Evolutionary conservation across 179 eudicot genomes (phyloP).

Genomic region (Drosera spatulata): DNA sequence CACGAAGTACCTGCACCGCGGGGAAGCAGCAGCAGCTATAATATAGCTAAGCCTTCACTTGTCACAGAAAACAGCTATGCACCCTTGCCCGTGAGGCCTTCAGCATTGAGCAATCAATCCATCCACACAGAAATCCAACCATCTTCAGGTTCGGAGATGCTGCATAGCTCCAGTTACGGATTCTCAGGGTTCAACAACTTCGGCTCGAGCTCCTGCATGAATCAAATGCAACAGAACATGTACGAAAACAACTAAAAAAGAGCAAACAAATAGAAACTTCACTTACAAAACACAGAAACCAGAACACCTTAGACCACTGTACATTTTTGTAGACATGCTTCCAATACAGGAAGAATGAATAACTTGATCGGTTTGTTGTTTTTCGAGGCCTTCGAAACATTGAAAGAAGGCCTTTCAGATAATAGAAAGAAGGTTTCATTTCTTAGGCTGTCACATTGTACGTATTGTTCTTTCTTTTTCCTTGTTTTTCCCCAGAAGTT

Average conservation of each 20-base stretch:
- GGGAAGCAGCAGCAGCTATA: conserved; percentile 36
- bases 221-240: conserved; percentile 7
- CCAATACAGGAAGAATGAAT: too few relatives aligned
- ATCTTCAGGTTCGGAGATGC: conserved; percentile 50
- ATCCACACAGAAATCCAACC: conserved; percentile 5
- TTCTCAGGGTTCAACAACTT: conserved; percentile 30
- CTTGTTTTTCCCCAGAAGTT: too few relatives aligned
- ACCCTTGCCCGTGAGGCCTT: conserved; percentile 44
- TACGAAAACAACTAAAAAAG: conserved; percentile 37
- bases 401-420: too few relatives aligned
- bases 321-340: too few relatives aligned
- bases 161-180: conserved; percentile 32
- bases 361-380: too few relatives aligned
- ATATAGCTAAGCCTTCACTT: conserved; percentile 3
- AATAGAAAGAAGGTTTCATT: too few relatives aligned
- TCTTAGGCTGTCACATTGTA: too few relatives aligned
- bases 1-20: conserved; percentile 85
- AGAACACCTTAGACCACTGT: too few relatives aligned
- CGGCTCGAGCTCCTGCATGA: conserved; percentile 9
- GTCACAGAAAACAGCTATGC: conserved; percentile 1
- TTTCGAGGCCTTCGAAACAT: too few relatives aligned
- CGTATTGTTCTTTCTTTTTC: too few relatives aligned
- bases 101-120: conserved; percentile 21
- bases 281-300: too few relatives aligned
- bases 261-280: conserved; percentile 32